phyloP scores from a whole-genome alignment of 2,329 filamentous ascomycete genomes.

The Sclerotiophoma versabilis region DNA sequence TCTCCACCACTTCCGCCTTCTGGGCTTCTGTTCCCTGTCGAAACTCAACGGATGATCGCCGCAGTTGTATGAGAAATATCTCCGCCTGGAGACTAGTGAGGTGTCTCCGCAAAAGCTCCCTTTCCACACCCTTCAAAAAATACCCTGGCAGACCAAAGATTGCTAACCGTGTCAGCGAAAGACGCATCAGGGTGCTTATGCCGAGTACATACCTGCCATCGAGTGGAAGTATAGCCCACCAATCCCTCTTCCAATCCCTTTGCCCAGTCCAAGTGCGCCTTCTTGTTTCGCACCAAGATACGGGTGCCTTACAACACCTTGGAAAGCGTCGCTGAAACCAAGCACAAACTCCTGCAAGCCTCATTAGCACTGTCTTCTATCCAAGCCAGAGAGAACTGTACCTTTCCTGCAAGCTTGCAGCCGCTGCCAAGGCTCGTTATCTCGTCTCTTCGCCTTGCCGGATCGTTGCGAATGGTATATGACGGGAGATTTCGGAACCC shows the following conservation, averaged over 20 bases:
- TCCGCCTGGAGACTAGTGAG: constrained; percentile 23
- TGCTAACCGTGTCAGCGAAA: constrained; percentile 4
- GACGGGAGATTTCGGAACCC: constrained; percentile 29
- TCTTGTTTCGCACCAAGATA: constrained; percentile 68
- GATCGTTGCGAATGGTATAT: constrained; percentile 24
- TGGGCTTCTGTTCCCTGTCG: constrained; percentile 1
- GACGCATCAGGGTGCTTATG: neutral
- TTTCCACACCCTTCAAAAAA: constrained; percentile 20
- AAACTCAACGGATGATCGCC: constrained; percentile 8
- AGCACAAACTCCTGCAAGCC: constrained; percentile 66
- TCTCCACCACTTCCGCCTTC: constrained; percentile 7
- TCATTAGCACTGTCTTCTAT: neutral
- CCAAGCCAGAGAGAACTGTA: neutral
- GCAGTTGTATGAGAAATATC: constrained; percentile 18
- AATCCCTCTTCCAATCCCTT: constrained; percentile 43
- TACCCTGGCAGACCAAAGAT: constrained; percentile 22
- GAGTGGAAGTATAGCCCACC: constrained; percentile 18
- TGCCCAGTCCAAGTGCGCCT: constrained; percentile 64
- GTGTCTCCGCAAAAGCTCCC: constrained; percentile 10
- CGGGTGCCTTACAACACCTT: constrained; percentile 78
- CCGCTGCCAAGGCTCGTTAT: constrained; percentile 73
- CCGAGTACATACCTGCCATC: constrained; percentile 10
- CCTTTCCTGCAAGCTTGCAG: constrained; percentile 72
- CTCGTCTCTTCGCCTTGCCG: constrained; percentile 26
- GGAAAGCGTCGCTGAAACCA: constrained; percentile 78